Evolutionary conservation across 352 stramenopile genomes (phyloP).

Genomic region (Phytopythium boreale): DNA sequence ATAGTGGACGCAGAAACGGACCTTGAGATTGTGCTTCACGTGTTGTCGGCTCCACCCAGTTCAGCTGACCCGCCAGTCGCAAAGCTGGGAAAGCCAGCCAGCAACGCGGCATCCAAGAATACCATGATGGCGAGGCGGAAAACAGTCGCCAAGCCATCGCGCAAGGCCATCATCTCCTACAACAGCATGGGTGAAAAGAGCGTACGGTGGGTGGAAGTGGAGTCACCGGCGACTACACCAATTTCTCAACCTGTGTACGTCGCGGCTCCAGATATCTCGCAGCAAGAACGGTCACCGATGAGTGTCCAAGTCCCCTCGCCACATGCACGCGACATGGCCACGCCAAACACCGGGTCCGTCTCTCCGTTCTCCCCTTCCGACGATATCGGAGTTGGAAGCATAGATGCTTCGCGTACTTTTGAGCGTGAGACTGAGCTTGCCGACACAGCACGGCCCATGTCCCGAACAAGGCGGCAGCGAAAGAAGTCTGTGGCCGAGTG

Average conservation of each 20-base stretch:
- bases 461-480: background rate
- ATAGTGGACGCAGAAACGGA: background rate
- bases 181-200: constrained; percentile 68
- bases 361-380: background rate
- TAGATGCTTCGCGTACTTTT: background rate
- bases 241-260: background rate
- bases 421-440: background rate
- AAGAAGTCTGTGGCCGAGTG: constrained; percentile 11
- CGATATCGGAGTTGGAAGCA: background rate
- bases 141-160: constrained; percentile 8
- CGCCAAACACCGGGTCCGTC: background rate
- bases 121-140: background rate
- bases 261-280: background rate
- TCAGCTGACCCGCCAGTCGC: background rate
- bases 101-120: background rate
- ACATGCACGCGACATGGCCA: background rate
- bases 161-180: constrained; percentile 50
- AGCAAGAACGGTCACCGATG: background rate
- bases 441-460: background rate
- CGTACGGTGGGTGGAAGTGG: constrained; percentile 39
- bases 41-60: background rate
- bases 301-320: background rate
- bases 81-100: background rate
- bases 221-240: background rate
- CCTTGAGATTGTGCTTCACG: background rate